These are phyloP conservation scores for Rhynchospora pubera DNA, from an alignment of 176 grass and related monocot species.

Conservation along the genomic window DNA sequence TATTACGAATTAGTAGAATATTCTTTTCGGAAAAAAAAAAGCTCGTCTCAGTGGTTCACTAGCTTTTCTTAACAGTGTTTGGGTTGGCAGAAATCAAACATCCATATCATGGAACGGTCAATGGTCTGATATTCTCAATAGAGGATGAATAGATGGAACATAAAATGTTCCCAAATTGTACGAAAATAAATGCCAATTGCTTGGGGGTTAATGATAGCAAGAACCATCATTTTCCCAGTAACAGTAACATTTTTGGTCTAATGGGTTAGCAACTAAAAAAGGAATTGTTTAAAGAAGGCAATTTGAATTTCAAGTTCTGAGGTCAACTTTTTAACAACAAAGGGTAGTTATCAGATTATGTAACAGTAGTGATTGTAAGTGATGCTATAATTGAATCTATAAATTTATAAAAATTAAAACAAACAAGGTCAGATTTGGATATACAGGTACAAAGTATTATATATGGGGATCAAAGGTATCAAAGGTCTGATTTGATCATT, in stretches of 20 bases:
- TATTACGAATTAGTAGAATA: not conserved
- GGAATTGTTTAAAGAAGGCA: not conserved
- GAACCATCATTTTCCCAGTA: not conserved
- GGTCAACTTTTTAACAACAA: not conserved
- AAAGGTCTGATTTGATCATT: not conserved
- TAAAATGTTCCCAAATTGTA: not conserved
- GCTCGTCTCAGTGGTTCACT: not conserved
- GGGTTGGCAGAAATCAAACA: slow-evolving; percentile 4
- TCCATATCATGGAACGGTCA: slow-evolving; percentile 3
- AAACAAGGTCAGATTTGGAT: not conserved
- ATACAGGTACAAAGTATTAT: not conserved
- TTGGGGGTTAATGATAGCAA: not conserved
- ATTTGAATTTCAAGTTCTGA: not conserved
- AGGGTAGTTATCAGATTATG: not conserved
- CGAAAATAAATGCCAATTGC: not conserved
- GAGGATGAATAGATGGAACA: slow-evolving; percentile 9
- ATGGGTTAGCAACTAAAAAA: no score
- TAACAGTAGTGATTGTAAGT: not conserved
- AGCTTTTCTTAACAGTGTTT: slow-evolving; percentile 4
- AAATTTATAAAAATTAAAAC: not conserved
- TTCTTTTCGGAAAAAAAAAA: not conserved
- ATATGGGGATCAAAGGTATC: not conserved
- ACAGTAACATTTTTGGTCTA: no score
- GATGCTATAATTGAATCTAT: not conserved
- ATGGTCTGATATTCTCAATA: not conserved